phyloP scores from a whole-genome alignment of 768 basidiomycete species.

The Pleurotus salmoneostramineus region DNA sequence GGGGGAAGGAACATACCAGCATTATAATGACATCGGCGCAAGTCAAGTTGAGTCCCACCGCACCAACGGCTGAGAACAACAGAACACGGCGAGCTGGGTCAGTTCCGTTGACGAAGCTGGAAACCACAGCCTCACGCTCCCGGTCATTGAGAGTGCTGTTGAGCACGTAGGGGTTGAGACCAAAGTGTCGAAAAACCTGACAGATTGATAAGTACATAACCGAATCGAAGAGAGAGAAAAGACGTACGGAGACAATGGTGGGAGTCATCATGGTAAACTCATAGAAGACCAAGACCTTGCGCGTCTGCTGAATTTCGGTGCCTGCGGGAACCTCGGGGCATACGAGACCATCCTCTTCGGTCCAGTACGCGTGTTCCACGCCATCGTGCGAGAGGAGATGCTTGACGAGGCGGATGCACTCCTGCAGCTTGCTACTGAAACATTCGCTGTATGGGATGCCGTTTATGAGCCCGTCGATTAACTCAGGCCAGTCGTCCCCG shows the following conservation, averaged over 20 bases:
- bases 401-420: background rate
- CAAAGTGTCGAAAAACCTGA: background rate
- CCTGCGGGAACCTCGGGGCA: background rate
- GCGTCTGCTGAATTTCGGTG: background rate
- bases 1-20: too few species aligned
- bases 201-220: background rate
- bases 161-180: background rate
- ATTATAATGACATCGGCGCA: conserved; percentile 4
- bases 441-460: background rate
- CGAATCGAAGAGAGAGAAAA: too few species aligned
- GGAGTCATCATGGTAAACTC: conserved; percentile 10
- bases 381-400: background rate
- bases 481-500: background rate
- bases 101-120: background rate
- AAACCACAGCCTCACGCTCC: background rate
- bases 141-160: background rate
- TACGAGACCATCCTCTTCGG: background rate
- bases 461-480: background rate
- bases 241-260: conserved; percentile 7
- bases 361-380: background rate
- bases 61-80: conserved; percentile 5
- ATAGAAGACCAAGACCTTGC: conserved; percentile 7
- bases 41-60: background rate
- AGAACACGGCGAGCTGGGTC: background rate
- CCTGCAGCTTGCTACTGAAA: background rate